These are phyloP conservation scores for Solanum sejunctum DNA, from an alignment of 257 asterid species.

Conservation along the genomic window DNA sequence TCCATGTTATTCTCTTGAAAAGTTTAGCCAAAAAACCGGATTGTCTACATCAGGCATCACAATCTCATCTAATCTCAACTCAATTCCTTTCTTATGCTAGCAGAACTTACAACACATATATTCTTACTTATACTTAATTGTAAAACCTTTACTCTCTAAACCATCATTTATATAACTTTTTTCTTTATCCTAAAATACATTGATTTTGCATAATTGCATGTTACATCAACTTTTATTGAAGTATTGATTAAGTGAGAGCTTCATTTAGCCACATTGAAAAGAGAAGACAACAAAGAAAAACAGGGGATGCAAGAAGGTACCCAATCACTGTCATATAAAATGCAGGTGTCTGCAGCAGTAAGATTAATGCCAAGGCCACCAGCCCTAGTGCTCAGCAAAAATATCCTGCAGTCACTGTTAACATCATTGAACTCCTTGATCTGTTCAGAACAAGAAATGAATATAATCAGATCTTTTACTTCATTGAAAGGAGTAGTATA, in stretches of 20 bases:
- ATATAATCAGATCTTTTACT: not conserved
- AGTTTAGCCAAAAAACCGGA: not conserved
- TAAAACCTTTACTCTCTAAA: not conserved
- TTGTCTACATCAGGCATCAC: not conserved
- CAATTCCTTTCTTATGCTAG: not conserved
- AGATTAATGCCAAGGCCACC: slow-evolving; percentile 99
- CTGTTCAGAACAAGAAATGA: slow-evolving; percentile 25
- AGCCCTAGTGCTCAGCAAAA: slow-evolving; percentile 96
- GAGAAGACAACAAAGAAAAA: not conserved
- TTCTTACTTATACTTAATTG: not conserved
- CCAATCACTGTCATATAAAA: slow-evolving; percentile 97
- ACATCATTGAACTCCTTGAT: slow-evolving; percentile 74
- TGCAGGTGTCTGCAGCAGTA: slow-evolving; percentile 97
- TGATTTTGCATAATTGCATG: not conserved
- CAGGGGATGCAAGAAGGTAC: slow-evolving; percentile 20
- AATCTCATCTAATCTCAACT: not conserved
- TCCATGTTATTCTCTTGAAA: not conserved
- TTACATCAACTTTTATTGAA: not conserved
- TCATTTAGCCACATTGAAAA: not conserved
- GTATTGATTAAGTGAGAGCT: not conserved
- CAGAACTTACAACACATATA: not conserved
- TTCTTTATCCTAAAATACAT: not conserved
- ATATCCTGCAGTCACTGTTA: slow-evolving; percentile 47
- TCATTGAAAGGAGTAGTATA: not conserved
- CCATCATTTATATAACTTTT: not conserved